Base-by-base conservation (phyloP, 2,329 filamentous ascomycete genomes). In the Aspergillus sp. region DNA sequence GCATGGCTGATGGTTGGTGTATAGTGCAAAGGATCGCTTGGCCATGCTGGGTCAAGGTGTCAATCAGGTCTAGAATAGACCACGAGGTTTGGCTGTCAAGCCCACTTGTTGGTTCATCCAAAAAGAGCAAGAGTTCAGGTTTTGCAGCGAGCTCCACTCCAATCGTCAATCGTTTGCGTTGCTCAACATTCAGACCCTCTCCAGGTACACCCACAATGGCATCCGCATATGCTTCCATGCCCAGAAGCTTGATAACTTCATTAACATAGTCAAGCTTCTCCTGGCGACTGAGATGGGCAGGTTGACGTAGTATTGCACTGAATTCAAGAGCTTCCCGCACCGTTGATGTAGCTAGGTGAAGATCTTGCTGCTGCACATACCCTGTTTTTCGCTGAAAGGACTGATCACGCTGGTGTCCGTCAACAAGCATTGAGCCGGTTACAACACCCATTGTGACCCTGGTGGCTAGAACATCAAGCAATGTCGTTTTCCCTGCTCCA, bases 21-120 rank as follows among this genome's bases (percentile, higher is more conserved):
- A 97, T 97, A 0, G 94, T 97, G 80, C 93, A 97, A n/a, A 97
- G 87, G 77, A 97, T 92, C 54, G 94, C 93, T 75, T 96, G 92
- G 17, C 94, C 93, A 65, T 88, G 91, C 76, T 94, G 91, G 70
- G 92, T 92, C 41, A 97, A 83, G 78, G 96, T 97, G 77, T 96
- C 90, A 47, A 97, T 85, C 9, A 97, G 85, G 74, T 92, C 89
- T 49, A 93, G 84, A 73, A 97, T 97, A 66, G 92, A 91, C 92
- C 92, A 97, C 0, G 93, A 94, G 1, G 93, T 96, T 77, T 97
- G 93, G 72, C 88, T 92, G 77, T 97, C 93, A 23, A 97, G 87
- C 82, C 94, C 93, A 34, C 93, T 97, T 3, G 93, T 97, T 15
- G 94, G 94, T 77, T 98, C 94, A 71, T 98, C 93, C 45, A 97